Base-by-base conservation (phyloP, 2,329 filamentous ascomycete genomes). In the Coleophoma eucalyptorum region DNA sequence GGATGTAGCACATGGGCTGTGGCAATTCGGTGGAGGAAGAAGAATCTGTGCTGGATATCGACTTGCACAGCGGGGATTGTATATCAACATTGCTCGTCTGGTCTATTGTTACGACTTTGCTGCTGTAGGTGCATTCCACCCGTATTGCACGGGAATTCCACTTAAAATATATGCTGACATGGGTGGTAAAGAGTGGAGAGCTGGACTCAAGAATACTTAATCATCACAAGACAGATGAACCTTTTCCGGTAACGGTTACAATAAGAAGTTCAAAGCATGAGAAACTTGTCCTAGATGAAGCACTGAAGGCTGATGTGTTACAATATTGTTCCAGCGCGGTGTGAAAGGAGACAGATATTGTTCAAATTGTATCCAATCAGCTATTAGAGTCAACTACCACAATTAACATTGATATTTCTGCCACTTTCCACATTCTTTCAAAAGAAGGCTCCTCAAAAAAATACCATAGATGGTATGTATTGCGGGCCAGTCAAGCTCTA, bases 31-130 rank as follows among this genome's bases (percentile, higher is more conserved):
- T 16, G 43, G 49, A 11, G 49, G 49, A 2, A 35, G 49, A 8
- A n/a, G 43, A 6, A 35, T 50, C 12, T 50, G 37, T 26, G 37
- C 47, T 3, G 49, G 49, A 10, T 50, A 50, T 8, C 45, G 26
- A 10, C 20, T 50, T 18, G 49, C 49, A 6, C 49, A 50, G 44
- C 43, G 21, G 35, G 32, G 15, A 3, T 21, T 50, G 20, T 50
- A 46, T 33, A 26, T 50, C 6, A 11, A 15, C 10, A n/a, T 50
- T 16, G 35, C 49, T 5, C 34, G 44, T n/a, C n/a, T 50, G 21
- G 16, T 43, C 3, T 31, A 42, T 7, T 50, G 49, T 20, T 50
- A 46, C 19, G 44, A 50, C 33, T 35, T 35, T n/a, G n/a, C 10
- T 35, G 33, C 33, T 35, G 33, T 35, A 35, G n/a, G 33, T 35